Base-by-base conservation (phyloP, 75 land plant genomes). In the Chamaecyparis obtusa region DNA sequence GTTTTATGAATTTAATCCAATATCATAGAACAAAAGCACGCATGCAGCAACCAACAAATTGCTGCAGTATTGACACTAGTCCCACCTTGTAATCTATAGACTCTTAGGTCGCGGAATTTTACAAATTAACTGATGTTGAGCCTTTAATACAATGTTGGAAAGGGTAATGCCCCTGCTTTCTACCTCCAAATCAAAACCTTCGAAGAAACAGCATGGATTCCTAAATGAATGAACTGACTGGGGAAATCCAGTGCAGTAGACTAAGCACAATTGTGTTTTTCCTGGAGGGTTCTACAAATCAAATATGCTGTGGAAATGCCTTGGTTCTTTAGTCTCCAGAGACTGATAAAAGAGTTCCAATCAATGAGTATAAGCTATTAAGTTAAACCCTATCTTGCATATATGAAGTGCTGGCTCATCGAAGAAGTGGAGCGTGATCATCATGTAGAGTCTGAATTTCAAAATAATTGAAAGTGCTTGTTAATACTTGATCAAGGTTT, bases 401-500 rank as follows among this genome's bases (percentile, higher is more conserved):
- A 3, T 44, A 81, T 44, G 32, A 3, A 46, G 5, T 3, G 11
- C 33, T 46, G 51, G 32, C 83, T 44, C 54, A 81, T 81, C 33
- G 46, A 81, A 46, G 83, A 21, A 32, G 36, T 74, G 48, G 44
- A 81, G 30, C 51, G 2, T 81, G 33, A 44, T 46, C n/a, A 27
- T 11, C 32, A 81, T 10, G 49, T 44, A n/a, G 30, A 46, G 16
- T 81, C 33, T 81, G 83, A 46, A 81, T 81, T 81, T 81, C 30
- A n/a, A 51, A 81, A 81, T 46, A 30, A 33, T 74, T 74, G 76
- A 33, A 74, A 10, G 11, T 41, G 39, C 74, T 84, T 35, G 7
- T 24, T 21, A 36, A n/a, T 54, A 77, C 86, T 30, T 49, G 72
- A 33, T 87, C 74, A 92, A 44, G 90, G 72, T 83, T 87, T 84